Percentiles rank a stretch among this genome's conserved stretches.
Conservation (phyloP, 2,329 filamentous ascomycete species). For the Diaporthe sp. region DNA sequence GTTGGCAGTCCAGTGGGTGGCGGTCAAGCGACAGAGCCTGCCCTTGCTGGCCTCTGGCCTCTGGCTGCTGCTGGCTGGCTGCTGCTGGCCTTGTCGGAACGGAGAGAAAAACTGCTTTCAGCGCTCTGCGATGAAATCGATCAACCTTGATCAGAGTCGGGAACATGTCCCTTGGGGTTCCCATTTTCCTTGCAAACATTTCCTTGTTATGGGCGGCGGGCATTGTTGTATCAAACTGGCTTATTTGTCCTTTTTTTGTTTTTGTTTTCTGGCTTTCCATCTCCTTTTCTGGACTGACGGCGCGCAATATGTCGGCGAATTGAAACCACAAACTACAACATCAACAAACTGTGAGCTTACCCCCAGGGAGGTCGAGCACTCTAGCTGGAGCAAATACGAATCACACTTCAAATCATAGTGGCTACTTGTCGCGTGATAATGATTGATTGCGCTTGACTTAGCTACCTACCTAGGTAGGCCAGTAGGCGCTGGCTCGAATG, state of each 20-base stretch:
- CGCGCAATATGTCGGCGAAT: conserved; percentile 35
- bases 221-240: conserved; percentile 33
- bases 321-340: conserved; percentile 9
- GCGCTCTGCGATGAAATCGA: conserved; percentile 17
- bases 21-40: conserved; percentile 35
- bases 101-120: conserved; percentile 21
- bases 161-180: not conserved
- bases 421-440: conserved; percentile 4
- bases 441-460: not conserved
- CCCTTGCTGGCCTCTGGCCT: conserved; percentile 7
- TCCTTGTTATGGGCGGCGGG: conserved; percentile 36
- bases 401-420: conserved; percentile 4
- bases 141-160: not conserved
- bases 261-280: conserved; percentile 32
- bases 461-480: not conserved
- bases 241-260: conserved; percentile 26
- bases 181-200: conserved; percentile 33
- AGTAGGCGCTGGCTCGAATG: too few relatives aligned
- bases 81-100: conserved; percentile 10
- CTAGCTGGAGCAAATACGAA: conserved; percentile 39
- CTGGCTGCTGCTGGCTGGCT: not conserved
- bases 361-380: conserved; percentile 26
- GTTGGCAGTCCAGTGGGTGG: conserved; percentile 33
- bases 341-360: conserved; percentile 33
- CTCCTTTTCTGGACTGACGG: conserved; percentile 19